Percentiles rank a stretch among this genome's conserved stretches.
These are phyloP conservation scores for Quercus aquifolioides DNA, from an alignment of 306 rosid genomes.

Conservation along the genomic window DNA sequence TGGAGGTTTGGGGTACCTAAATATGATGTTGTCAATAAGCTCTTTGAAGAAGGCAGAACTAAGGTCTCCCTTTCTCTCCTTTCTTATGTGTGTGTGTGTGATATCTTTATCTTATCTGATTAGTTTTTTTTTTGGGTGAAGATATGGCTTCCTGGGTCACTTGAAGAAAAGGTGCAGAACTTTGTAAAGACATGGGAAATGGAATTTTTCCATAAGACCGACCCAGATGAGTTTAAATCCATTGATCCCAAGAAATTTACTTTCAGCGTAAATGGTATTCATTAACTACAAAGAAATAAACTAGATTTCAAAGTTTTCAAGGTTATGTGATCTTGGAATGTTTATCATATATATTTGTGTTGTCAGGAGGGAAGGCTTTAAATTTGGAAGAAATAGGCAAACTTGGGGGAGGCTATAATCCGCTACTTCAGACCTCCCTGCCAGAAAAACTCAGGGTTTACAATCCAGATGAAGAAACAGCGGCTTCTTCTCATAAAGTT, in stretches of 20 bases:
- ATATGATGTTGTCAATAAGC: slow-evolving; percentile 52
- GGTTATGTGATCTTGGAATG: background rate
- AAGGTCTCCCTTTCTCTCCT: slow-evolving; percentile 26
- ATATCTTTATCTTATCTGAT: background rate
- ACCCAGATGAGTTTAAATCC: slow-evolving; percentile 30
- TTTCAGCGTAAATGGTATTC: slow-evolving; percentile 51
- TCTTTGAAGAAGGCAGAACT: slow-evolving; percentile 63
- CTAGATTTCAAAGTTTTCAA: background rate
- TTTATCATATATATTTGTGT: background rate
- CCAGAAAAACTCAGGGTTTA: slow-evolving; percentile 47
- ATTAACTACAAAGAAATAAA: background rate
- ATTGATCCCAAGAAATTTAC: slow-evolving; percentile 43
- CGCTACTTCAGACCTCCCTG: slow-evolving; percentile 47
- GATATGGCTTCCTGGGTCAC: slow-evolving; percentile 66
- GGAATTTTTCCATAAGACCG: slow-evolving; percentile 52
- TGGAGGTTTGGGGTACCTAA: slow-evolving; percentile 56
- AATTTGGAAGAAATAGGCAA: slow-evolving; percentile 37
- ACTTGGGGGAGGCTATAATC: slow-evolving; percentile 65
- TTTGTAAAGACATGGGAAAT: slow-evolving; percentile 59
- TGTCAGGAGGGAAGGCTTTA: slow-evolving; percentile 43
- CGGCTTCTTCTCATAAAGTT: slow-evolving; percentile 40
- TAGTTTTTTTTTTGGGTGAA: background rate
- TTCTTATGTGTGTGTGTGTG: background rate
- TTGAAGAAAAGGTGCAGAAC: slow-evolving; percentile 59
- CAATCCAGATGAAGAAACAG: slow-evolving; percentile 47